phyloP scores from a whole-genome alignment of 1,284 basidiomycete species.

The Stygiomarasmius scandens region DNA sequence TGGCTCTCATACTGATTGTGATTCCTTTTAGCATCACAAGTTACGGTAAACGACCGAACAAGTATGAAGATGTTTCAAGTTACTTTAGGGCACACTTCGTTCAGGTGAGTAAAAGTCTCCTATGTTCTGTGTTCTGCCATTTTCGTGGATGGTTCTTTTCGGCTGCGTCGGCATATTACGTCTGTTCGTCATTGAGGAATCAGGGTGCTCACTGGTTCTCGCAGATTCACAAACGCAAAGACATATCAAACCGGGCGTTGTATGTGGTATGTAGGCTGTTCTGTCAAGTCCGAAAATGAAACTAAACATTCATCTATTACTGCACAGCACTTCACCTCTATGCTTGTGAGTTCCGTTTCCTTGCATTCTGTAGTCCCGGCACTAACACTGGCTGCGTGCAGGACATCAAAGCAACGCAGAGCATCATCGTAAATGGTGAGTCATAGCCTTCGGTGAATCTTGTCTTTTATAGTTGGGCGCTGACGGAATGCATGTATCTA shows the following conservation, averaged over 20 bases:
- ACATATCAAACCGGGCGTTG: constrained; percentile 57
- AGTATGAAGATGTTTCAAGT: constrained; percentile 68
- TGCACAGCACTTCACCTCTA: constrained; percentile 73
- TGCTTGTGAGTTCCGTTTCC: constrained; percentile 56
- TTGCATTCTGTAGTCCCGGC: background rate
- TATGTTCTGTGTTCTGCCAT: no score
- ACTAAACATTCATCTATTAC: no score
- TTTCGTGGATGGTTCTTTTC: no score
- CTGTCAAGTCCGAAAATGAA: constrained; percentile 1
- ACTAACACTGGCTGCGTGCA: constrained; percentile 27
- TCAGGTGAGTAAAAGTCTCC: constrained; percentile 37
- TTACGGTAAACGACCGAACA: constrained; percentile 74
- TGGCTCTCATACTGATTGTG: no score
- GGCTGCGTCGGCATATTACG: no score
- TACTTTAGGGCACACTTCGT: constrained; percentile 81
- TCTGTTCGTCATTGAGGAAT: no score
- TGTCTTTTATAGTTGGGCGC: constrained; percentile 8
- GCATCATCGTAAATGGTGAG: constrained; percentile 71
- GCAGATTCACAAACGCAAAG: constrained; percentile 60
- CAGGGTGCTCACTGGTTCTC: background rate
- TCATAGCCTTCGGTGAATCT: constrained; percentile 8
- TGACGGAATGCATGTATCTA: constrained; percentile 23
- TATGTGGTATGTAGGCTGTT: constrained; percentile 56
- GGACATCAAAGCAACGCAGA: constrained; percentile 77
- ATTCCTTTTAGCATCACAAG: constrained; percentile 65